Conservation (phyloP, 257 asterid genomes). For the Capsicum pubescens region DNA sequence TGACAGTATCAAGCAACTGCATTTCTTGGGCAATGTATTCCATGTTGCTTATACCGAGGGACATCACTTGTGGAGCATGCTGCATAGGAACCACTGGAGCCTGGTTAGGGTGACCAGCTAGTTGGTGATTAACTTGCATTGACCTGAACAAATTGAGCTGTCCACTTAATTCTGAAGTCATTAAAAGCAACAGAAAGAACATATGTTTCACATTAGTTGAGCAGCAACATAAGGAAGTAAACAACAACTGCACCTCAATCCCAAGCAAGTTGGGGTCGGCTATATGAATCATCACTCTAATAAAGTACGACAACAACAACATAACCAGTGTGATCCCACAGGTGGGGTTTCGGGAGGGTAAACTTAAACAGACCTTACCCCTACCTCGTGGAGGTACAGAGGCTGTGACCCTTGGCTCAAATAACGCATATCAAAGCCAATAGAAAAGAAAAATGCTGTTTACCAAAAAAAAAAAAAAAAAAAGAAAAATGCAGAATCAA, state of each 20-base stretch:
- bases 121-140: constrained; percentile 34
- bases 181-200: constrained; percentile 19
- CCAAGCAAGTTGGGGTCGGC: neutral
- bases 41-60: constrained; percentile 32
- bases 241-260: constrained; percentile 2
- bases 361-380: neutral
- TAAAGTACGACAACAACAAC: neutral
- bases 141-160: constrained; percentile 27
- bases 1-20: constrained; percentile 13
- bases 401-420: neutral
- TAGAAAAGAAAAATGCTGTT: neutral
- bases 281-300: neutral
- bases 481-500: neutral
- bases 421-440: neutral
- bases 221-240: constrained; percentile 25
- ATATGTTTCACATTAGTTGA: neutral
- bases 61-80: constrained; percentile 27
- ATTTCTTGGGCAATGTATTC: constrained; percentile 32
- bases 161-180: constrained; percentile 28
- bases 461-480: neutral
- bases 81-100: constrained; percentile 26
- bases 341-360: neutral
- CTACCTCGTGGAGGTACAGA: neutral
- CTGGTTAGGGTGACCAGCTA: constrained; percentile 30
- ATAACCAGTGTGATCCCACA: neutral